Evolutionary conservation across 108 stramenopile species (phyloP), one percentile per base, ranked within the genome.

Genomic region (Aurantiochytrium sp.): DNA sequence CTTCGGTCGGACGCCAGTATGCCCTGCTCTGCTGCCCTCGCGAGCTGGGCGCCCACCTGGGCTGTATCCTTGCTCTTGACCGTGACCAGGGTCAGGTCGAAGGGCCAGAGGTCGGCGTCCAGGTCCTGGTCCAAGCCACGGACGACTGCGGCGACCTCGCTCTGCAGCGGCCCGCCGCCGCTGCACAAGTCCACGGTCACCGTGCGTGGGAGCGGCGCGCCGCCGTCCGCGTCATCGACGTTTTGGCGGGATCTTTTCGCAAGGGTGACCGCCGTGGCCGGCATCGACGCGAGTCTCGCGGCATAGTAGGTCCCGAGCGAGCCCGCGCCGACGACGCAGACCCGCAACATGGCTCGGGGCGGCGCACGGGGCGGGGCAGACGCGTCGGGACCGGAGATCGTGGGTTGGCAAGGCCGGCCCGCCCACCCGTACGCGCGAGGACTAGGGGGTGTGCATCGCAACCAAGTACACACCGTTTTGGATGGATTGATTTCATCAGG

Each of bases 271-370:
- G 73, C 73, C 30, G 73, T 48, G 12, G 10, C 12, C 73, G 12
- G 15, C 42, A 24, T 39, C 10, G 73, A 12, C 12, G 73, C 73
- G 12, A 81, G 45, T 42, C 73, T 81, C 32, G 73, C 45, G 21
- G 73, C 73, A 2, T 30, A 81, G 4, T 48, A 48, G 39, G 42
- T 48, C 17, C 73, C 73, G 19, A 81, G 45, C 15, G 73, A 81
- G 6, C 73, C 73, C 17, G 36, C 73, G 45, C 73, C 73, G 10
- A 81, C 73, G 10, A 81, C 73, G 45, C 73, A 81, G 12, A 81
- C 39, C 10, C 45, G 39, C 36, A 81, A 81, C 73, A 81, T 81
- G 10, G 39, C 30, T n/a, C n/a, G n/a, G n/a, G n/a, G n/a, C n/a
- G n/a, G n/a, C n/a, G n/a, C n/a, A n/a, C n/a, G n/a, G n/a, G n/a